Conservation (phyloP, 768 basidiomycete species). For the Cantharellus anzutake region DNA sequence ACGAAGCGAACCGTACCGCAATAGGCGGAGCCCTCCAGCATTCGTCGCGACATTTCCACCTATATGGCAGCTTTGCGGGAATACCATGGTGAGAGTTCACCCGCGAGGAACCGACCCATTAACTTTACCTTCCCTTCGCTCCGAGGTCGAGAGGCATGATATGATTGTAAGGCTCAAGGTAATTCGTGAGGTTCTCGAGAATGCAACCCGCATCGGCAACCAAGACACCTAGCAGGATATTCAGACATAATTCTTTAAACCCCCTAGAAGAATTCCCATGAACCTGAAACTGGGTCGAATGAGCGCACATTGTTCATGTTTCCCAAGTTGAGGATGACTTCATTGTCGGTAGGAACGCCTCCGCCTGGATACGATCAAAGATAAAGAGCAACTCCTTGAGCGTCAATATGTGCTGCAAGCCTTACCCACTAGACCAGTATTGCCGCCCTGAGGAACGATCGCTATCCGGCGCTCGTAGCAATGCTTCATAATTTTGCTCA, state of each 20-base stretch:
- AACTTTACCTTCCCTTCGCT: conserved; percentile 65
- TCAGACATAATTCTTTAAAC: background rate
- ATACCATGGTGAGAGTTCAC: background rate
- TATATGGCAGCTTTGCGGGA: conserved; percentile 62
- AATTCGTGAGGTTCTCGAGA: conserved; percentile 70
- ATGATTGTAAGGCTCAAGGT: conserved; percentile 71
- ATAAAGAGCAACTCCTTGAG: background rate
- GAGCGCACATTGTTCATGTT: conserved; percentile 69
- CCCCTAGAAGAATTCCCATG: background rate
- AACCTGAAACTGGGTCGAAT: conserved; percentile 72
- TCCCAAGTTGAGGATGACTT: conserved; percentile 66
- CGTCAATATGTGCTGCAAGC: background rate
- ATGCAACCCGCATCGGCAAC: conserved; percentile 92
- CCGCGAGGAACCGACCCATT: conserved; percentile 14
- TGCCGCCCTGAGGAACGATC: conserved; percentile 96
- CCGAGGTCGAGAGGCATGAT: conserved; percentile 95
- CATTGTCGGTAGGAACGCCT: conserved; percentile 72
- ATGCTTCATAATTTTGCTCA: conserved; percentile 72
- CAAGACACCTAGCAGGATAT: conserved; percentile 41
- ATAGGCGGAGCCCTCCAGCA: conserved; percentile 85
- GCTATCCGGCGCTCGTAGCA: conserved; percentile 66
- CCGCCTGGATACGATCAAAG: conserved; percentile 25
- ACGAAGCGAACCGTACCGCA: conserved; percentile 89
- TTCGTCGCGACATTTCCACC: conserved; percentile 96
- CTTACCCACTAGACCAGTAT: conserved; percentile 85